phyloP scores from a whole-genome alignment of 2,329 filamentous ascomycete genomes.

The Trichocomaceae sp. region DNA sequence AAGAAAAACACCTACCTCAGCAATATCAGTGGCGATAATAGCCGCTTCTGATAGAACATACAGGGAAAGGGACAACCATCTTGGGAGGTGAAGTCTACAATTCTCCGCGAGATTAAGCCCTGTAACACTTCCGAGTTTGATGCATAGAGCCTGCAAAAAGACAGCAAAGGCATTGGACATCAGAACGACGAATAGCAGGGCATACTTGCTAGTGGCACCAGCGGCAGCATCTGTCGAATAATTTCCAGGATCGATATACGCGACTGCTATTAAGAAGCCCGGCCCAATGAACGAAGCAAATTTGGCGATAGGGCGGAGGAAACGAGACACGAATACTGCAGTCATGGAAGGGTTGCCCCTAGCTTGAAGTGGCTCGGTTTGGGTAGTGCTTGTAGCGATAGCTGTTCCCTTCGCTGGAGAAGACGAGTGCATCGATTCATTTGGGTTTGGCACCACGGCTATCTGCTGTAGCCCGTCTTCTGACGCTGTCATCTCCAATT shows the following conservation, averaged over 20 bases:
- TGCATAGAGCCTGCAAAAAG: constrained; percentile 43
- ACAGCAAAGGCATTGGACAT: constrained; percentile 45
- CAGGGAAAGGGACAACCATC: constrained; percentile 57
- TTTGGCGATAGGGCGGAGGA: constrained; percentile 30
- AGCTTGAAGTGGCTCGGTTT: constrained; percentile 23
- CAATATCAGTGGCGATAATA: constrained; percentile 66
- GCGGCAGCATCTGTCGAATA: constrained; percentile 46
- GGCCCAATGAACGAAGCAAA: constrained; percentile 42
- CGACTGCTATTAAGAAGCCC: constrained; percentile 44
- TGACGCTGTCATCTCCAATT: background rate
- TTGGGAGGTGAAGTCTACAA: constrained; percentile 58
- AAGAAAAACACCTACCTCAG: constrained; percentile 45
- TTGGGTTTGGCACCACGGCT: background rate
- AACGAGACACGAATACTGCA: constrained; percentile 18
- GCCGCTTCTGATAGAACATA: constrained; percentile 60
- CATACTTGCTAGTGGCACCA: constrained; percentile 40
- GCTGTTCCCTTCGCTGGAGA: constrained; percentile 17
- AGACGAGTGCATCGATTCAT: background rate
- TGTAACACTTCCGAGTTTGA: constrained; percentile 62
- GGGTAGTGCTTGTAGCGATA: constrained; percentile 25
- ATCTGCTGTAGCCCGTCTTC: background rate
- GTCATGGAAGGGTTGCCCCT: constrained; percentile 28
- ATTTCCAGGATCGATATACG: constrained; percentile 47
- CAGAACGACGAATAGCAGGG: constrained; percentile 42
- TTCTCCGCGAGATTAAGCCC: constrained; percentile 61